Conservation (phyloP, 1,284 basidiomycete genomes). For the Ganoderma multipileum region DNA sequence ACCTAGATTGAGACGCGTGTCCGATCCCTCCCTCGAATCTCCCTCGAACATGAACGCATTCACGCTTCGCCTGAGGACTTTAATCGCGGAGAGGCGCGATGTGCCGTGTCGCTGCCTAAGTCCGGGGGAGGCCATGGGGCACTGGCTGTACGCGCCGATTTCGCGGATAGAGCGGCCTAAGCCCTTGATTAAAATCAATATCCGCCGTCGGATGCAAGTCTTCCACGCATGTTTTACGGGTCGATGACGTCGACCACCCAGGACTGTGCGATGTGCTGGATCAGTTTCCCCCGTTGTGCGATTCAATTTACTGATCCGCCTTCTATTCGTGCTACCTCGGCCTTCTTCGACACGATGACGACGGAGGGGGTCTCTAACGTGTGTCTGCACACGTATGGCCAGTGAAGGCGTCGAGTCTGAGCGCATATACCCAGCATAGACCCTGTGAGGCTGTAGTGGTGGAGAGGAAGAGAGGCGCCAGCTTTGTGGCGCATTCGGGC, state of each 20-base stretch:
- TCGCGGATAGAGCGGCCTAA: background rate
- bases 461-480: background rate
- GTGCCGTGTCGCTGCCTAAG: background rate
- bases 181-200: background rate
- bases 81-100: background rate
- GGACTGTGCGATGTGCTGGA: background rate
- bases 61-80: background rate
- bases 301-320: background rate
- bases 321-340: background rate
- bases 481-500: background rate
- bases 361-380: background rate
- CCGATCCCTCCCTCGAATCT: constrained; percentile 5
- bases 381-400: background rate
- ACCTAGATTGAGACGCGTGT: constrained; percentile 15
- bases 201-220: background rate
- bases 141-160: background rate
- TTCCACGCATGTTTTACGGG: background rate
- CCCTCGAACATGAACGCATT: background rate
- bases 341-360: background rate
- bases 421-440: background rate
- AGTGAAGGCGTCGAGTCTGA: background rate
- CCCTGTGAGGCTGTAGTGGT: background rate
- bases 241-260: constrained; percentile 1
- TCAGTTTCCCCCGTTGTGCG: background rate
- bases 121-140: background rate